Percentiles rank a stretch among this genome's conserved stretches.
Evolutionary conservation across 306 rosid species (phyloP).

Genomic region (Cicer cuneatum): DNA sequence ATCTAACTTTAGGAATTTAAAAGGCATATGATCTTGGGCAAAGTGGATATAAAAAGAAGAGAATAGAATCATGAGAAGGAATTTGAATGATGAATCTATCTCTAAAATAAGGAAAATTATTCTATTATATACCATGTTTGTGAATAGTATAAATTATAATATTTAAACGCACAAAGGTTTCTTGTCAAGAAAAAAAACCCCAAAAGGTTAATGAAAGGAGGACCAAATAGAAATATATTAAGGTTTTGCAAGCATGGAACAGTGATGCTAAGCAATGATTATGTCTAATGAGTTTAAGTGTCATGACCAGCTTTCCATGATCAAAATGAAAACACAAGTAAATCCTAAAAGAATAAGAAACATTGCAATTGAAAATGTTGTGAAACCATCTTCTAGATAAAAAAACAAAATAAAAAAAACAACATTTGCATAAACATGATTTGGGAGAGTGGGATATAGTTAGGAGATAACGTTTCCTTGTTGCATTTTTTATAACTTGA

Average conservation of each 20-base stretch:
- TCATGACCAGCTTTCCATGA: slow-evolving; percentile 38
- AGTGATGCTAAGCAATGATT: slow-evolving; percentile 50
- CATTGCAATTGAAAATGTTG: slow-evolving; percentile 33
- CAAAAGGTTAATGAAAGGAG: slow-evolving; percentile 27
- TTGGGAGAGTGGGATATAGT: slow-evolving; percentile 22
- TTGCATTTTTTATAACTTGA: neutral
- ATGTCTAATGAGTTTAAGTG: slow-evolving; percentile 41
- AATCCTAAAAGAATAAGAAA: slow-evolving; percentile 36
- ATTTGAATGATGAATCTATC: slow-evolving; percentile 45
- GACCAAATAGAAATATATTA: slow-evolving; percentile 39
- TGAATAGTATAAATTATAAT: neutral
- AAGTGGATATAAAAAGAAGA: slow-evolving; percentile 52
- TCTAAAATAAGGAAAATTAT: slow-evolving; percentile 24
- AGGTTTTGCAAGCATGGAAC: slow-evolving; percentile 47
- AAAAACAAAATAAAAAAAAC: neutral
- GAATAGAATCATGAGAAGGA: slow-evolving; percentile 49
- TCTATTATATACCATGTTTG: neutral
- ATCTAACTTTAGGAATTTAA: slow-evolving; percentile 30
- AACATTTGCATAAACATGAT: slow-evolving; percentile 43
- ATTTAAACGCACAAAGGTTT: slow-evolving; percentile 41
- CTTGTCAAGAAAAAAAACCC: too few relatives aligned
- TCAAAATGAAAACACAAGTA: slow-evolving; percentile 41
- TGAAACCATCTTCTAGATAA: slow-evolving; percentile 27
- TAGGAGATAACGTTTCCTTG: slow-evolving; percentile 32
- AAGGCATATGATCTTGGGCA: slow-evolving; percentile 36